A percentile compares a stretch with the other conserved stretches of the same genome.
These are phyloP conservation scores for Marsdenia floribunda DNA, from an alignment of 257 asterid species.

Conservation along the genomic window DNA sequence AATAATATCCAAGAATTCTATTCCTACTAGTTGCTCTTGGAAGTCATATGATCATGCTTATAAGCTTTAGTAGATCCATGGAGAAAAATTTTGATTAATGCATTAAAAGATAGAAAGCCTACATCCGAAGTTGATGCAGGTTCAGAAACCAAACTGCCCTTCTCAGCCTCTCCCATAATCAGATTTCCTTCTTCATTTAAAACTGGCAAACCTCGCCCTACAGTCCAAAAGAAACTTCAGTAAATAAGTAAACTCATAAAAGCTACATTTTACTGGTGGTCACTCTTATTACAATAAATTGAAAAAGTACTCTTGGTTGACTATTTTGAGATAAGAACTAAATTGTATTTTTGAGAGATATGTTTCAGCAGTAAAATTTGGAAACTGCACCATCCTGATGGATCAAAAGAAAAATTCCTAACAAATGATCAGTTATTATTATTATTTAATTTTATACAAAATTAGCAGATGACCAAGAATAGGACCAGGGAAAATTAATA, in stretches of 20 bases:
- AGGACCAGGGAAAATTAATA: not conserved
- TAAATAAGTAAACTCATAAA: not conserved
- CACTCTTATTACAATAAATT: not conserved
- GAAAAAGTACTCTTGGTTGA: not conserved
- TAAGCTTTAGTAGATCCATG: not conserved
- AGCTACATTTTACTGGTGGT: not conserved
- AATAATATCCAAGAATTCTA: not conserved
- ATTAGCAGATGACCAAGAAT: too few species aligned
- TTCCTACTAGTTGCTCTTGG: not conserved
- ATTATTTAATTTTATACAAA: not conserved
- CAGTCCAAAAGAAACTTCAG: not conserved
- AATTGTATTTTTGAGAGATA: not conserved
- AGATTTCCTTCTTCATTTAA: constrained; percentile 83
- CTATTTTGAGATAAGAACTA: not conserved
- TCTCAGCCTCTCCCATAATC: constrained; percentile 56
- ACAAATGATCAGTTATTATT: not conserved
- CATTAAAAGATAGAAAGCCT: constrained; percentile 1
- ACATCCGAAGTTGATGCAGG: constrained; percentile 76
- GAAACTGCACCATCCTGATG: too few species aligned
- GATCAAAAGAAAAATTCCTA: not conserved
- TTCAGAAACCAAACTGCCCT: constrained; percentile 50
- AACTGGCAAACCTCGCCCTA: constrained; percentile 82
- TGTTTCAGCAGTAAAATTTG: not conserved
- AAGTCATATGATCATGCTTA: not conserved
- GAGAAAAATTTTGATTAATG: not conserved